These are phyloP conservation scores for Jasminum sambac DNA, from an alignment of 257 asterid genomes.

Conservation along the genomic window DNA sequence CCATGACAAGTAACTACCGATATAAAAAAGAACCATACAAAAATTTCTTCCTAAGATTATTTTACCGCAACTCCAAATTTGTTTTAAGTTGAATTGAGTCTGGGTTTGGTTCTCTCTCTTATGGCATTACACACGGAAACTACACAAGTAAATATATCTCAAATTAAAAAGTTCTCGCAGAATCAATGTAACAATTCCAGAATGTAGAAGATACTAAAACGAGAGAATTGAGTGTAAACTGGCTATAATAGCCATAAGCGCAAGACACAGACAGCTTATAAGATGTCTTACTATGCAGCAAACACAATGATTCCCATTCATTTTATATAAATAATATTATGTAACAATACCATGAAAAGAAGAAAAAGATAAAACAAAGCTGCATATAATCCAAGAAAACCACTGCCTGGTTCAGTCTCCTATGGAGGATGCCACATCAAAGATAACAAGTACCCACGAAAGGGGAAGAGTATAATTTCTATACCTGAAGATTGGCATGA, in stretches of 20 bases:
- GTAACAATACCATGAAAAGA: slow-evolving; percentile 13
- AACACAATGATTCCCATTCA: slow-evolving; percentile 8
- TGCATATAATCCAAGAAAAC: slow-evolving; percentile 9
- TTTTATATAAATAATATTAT: slow-evolving; percentile 12
- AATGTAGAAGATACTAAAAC: slow-evolving; percentile 2
- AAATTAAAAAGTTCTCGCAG: slow-evolving; percentile 19
- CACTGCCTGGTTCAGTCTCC: not conserved
- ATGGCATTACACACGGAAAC: no score
- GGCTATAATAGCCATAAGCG: slow-evolving; percentile 16
- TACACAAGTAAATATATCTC: no score
- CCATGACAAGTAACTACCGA: no score
- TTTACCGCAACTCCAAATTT: no score
- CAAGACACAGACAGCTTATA: slow-evolving; percentile 16
- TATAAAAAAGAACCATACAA: no score
- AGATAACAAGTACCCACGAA: no score
- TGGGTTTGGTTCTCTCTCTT: no score
- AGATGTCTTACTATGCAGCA: slow-evolving; percentile 15
- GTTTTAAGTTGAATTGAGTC: no score
- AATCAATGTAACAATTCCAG: slow-evolving; percentile 7
- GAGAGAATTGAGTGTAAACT: slow-evolving; percentile 18
- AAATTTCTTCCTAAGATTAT: no score
- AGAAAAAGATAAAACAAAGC: slow-evolving; percentile 17
- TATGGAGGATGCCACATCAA: no score
- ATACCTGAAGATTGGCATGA: slow-evolving; percentile 97
- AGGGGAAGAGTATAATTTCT: no score